A percentile compares a stretch with the other conserved stretches of the same genome.
Evolutionary conservation across 306 rosid species (phyloP).

Genomic region (Mimosa pudica): DNA sequence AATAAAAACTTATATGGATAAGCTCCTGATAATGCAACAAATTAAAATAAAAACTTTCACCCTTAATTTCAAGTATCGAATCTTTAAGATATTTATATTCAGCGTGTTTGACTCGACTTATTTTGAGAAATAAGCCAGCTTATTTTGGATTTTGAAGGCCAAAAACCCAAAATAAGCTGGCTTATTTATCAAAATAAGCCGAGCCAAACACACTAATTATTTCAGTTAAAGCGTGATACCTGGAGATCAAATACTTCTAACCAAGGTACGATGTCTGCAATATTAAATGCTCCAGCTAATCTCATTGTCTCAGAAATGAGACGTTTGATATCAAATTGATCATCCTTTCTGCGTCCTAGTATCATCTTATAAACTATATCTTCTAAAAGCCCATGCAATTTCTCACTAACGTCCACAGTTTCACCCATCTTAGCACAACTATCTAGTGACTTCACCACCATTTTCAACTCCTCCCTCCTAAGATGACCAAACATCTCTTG

Average conservation of each 20-base stretch:
- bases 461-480: background rate
- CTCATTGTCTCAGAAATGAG: background rate
- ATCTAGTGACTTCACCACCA: background rate
- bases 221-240: background rate
- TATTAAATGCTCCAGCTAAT: background rate
- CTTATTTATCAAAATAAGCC: no score
- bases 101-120: no score
- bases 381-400: background rate
- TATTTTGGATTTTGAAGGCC: no score
- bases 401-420: background rate
- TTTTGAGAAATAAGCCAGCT: no score
- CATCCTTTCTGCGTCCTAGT: background rate
- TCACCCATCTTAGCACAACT: background rate
- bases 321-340: background rate
- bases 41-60: no score
- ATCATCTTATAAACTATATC: background rate
- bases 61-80: no score
- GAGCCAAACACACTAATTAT: no score
- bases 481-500: constrained; percentile 19
- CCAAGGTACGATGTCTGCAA: background rate
- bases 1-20: no score
- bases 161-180: no score
- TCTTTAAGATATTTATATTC: no score
- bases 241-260: background rate
- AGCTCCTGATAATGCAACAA: no score